Evolutionary conservation across 2,329 filamentous ascomycete genomes (phyloP).

Genomic region (Botryotinia narcissicola): DNA sequence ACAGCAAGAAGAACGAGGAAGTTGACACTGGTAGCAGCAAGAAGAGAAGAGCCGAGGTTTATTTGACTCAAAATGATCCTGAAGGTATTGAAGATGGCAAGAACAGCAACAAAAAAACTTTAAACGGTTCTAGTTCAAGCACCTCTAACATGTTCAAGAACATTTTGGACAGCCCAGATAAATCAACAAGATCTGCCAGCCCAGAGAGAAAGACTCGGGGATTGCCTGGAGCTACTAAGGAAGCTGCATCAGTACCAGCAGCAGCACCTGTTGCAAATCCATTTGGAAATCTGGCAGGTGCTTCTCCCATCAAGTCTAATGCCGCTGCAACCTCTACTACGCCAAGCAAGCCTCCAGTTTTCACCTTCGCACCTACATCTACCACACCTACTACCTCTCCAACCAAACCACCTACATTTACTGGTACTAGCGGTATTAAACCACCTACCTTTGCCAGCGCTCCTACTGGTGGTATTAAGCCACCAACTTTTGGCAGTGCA

Average conservation of each 20-base stretch:
- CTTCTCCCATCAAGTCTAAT: conserved; percentile 24
- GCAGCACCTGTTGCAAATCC: conserved; percentile 34
- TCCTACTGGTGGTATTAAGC: conserved; percentile 26
- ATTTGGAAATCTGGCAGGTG: conserved; percentile 31
- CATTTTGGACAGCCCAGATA: conserved; percentile 34
- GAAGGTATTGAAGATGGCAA: conserved; percentile 27
- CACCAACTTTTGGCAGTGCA: conserved; percentile 30
- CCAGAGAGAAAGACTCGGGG: conserved; percentile 29
- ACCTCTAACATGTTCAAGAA: conserved; percentile 38
- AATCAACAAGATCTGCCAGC: conserved; percentile 21
- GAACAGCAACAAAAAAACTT: conserved; percentile 27
- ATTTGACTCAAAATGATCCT: conserved; percentile 34
- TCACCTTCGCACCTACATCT: conserved; percentile 3
- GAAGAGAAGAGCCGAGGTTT: conserved; percentile 38
- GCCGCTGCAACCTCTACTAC: conserved; percentile 7
- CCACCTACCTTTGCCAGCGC: conserved; percentile 13
- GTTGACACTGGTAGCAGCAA: conserved; percentile 1
- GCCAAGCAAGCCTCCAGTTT: conserved; percentile 6
- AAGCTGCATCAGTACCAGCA: conserved; percentile 12
- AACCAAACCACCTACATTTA: conserved; percentile 22
- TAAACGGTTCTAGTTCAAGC: conserved; percentile 32
- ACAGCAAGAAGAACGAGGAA: neutral
- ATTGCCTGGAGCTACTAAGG: conserved; percentile 16
- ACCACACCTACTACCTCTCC: conserved; percentile 14
- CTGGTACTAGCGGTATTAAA: conserved; percentile 12